These are phyloP conservation scores for Lachancea quebecensis DNA, from an alignment of 805 yeast genomes.

Conservation along the genomic window DNA sequence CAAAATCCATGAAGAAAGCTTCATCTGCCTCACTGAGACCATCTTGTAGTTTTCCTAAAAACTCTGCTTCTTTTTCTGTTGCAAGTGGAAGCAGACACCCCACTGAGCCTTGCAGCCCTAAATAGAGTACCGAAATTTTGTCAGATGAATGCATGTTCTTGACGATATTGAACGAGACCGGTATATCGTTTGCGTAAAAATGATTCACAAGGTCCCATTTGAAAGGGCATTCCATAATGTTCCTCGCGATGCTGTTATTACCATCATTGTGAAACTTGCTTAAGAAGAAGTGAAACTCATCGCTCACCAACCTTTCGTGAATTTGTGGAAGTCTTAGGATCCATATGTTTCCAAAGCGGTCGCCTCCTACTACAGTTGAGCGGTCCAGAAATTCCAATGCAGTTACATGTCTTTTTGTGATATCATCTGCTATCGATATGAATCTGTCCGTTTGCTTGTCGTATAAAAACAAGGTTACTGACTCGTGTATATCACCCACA, in stretches of 20 bases:
- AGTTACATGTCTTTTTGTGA: conserved; percentile 59
- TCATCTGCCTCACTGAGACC: conserved; percentile 32
- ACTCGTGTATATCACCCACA: conserved; percentile 65
- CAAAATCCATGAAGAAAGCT: conserved; percentile 11
- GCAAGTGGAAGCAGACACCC: conserved; percentile 67
- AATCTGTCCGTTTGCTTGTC: conserved; percentile 45
- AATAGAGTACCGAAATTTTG: conserved; percentile 55
- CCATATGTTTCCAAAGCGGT: conserved; percentile 76
- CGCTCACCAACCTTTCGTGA: conserved; percentile 42
- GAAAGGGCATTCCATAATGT: conserved; percentile 33
- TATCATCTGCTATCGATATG: conserved; percentile 63
- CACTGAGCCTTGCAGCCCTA: conserved; percentile 76
- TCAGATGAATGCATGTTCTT: conserved; percentile 36
- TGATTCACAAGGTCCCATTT: conserved; percentile 49
- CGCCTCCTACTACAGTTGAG: conserved; percentile 76
- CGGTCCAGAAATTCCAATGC: conserved; percentile 56
- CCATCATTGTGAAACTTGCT: conserved; percentile 20
- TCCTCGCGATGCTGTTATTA: conserved; percentile 7
- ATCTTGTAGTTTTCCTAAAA: conserved; percentile 49
- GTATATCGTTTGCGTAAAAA: conserved; percentile 63
- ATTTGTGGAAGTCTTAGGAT: conserved; percentile 54
- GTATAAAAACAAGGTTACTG: conserved; percentile 52
- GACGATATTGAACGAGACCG: conserved; percentile 50
- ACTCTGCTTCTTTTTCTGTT: conserved; percentile 53
- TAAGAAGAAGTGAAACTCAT: conserved; percentile 36